These are phyloP conservation scores for Kwoniella sp. DNA, from an alignment of 768 basidiomycete species.

Conservation along the genomic window DNA sequence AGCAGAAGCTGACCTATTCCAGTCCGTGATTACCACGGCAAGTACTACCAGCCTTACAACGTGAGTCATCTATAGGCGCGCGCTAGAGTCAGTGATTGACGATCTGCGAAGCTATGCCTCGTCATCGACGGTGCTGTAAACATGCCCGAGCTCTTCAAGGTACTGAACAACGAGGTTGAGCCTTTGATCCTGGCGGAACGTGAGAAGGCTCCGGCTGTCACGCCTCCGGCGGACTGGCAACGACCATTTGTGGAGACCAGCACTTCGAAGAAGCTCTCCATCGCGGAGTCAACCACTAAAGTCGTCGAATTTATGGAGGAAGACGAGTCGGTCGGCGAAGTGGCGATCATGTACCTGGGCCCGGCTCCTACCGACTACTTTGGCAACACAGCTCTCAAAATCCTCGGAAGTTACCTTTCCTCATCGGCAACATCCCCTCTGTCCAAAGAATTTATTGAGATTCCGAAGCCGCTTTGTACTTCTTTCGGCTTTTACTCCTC, in stretches of 20 bases:
- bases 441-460: slow-evolving; percentile 83
- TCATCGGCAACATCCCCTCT: slow-evolving; percentile 56
- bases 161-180: slow-evolving; percentile 78
- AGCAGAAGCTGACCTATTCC: slow-evolving; percentile 9
- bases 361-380: slow-evolving; percentile 52
- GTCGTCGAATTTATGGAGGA: slow-evolving; percentile 90
- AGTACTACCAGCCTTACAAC: slow-evolving; percentile 92
- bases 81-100: neutral
- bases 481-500: slow-evolving; percentile 79
- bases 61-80: slow-evolving; percentile 14
- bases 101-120: slow-evolving; percentile 55
- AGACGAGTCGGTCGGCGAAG: slow-evolving; percentile 83
- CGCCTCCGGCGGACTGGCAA: slow-evolving; percentile 74
- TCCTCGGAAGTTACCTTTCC: slow-evolving; percentile 82
- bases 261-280: slow-evolving; percentile 56
- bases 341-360: slow-evolving; percentile 71
- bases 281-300: slow-evolving; percentile 56
- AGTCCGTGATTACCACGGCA: slow-evolving; percentile 85
- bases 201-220: slow-evolving; percentile 23
- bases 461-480: slow-evolving; percentile 74
- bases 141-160: slow-evolving; percentile 68
- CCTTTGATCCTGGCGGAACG: slow-evolving; percentile 74
- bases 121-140: slow-evolving; percentile 84
- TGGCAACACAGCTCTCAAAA: slow-evolving; percentile 65
- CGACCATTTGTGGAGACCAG: slow-evolving; percentile 87